phyloP scores from a whole-genome alignment of 768 basidiomycete genomes.

The Panaeolus cyanescens region DNA sequence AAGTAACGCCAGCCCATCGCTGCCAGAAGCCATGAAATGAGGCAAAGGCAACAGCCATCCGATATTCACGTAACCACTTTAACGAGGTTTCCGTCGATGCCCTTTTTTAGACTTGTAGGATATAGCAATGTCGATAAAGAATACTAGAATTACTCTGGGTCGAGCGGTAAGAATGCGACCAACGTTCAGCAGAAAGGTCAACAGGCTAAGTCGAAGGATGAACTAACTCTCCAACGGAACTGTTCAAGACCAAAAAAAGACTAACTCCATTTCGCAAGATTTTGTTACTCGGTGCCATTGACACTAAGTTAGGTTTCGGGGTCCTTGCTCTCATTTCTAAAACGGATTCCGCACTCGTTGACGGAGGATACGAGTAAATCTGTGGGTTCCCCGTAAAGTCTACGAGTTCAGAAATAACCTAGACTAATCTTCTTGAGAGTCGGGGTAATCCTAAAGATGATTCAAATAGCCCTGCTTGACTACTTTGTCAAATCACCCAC shows the following conservation, averaged over 20 bases:
- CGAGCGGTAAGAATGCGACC: not conserved
- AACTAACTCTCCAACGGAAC: not conserved
- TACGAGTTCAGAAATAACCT: slow-evolving; percentile 5
- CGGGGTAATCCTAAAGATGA: slow-evolving; percentile 6
- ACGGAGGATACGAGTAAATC: slow-evolving; percentile 13
- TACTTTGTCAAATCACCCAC: slow-evolving; percentile 4
- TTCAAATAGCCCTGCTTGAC: slow-evolving; percentile 8
- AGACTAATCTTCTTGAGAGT: not conserved
- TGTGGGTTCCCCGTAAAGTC: not conserved
- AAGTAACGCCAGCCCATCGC: not conserved
- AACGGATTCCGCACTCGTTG: slow-evolving; percentile 11
- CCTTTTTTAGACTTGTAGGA: not conserved
- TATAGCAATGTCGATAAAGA: not conserved
- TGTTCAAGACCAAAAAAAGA: not conserved
- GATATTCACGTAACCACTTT: not conserved
- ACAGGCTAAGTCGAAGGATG: not conserved
- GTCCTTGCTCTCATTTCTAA: slow-evolving; percentile 6
- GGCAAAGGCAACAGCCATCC: not conserved
- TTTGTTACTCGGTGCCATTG: not conserved
- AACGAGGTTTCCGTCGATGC: not conserved
- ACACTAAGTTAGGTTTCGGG: not conserved
- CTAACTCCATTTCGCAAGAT: not conserved
- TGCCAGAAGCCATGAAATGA: not conserved
- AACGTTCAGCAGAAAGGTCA: not conserved
- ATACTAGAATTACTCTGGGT: not conserved